These are phyloP conservation scores for Ceratobasidium sp. DNA, from an alignment of 1,284 basidiomycete genomes.

Conservation along the genomic window DNA sequence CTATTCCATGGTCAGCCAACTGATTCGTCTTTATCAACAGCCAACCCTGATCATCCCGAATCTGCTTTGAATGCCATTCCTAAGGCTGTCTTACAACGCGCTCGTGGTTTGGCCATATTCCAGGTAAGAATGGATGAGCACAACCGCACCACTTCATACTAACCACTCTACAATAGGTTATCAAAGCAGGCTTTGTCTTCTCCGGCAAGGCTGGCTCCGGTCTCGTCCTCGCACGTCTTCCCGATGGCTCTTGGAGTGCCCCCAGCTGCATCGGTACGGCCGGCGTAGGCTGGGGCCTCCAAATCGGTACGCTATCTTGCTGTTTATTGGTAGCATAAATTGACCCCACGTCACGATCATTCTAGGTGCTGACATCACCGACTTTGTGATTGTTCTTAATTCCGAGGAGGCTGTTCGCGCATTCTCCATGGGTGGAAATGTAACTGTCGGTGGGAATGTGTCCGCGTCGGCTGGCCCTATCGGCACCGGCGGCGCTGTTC, in stretches of 20 bases:
- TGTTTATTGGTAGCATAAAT: too few relatives aligned
- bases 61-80: slow-evolving; percentile 96
- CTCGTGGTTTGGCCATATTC: slow-evolving; percentile 95
- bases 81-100: slow-evolving; percentile 89
- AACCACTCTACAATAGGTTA: slow-evolving; percentile 19
- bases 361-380: slow-evolving; percentile 58
- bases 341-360: not conserved
- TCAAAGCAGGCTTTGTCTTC: slow-evolving; percentile 93
- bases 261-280: slow-evolving; percentile 98
- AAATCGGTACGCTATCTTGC: slow-evolving; percentile 76
- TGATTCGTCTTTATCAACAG: slow-evolving; percentile 59
- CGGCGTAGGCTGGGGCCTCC: slow-evolving; percentile 94
- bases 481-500: slow-evolving; percentile 92
- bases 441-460: slow-evolving; percentile 92
- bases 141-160: slow-evolving; percentile 52
- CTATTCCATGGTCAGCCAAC: slow-evolving; percentile 24
- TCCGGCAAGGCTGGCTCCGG: slow-evolving; percentile 96
- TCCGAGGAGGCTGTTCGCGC: slow-evolving; percentile 95
- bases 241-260: slow-evolving; percentile 97
- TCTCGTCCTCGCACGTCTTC: slow-evolving; percentile 91
- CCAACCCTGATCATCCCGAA: slow-evolving; percentile 87
- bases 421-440: slow-evolving; percentile 94
- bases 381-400: slow-evolving; percentile 89
- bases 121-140: slow-evolving; percentile 70
- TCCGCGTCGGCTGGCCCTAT: slow-evolving; percentile 90